Evolutionary conservation across 2,329 filamentous ascomycete species (phyloP).

Genomic region (Cadophora luteo-olivacea): DNA sequence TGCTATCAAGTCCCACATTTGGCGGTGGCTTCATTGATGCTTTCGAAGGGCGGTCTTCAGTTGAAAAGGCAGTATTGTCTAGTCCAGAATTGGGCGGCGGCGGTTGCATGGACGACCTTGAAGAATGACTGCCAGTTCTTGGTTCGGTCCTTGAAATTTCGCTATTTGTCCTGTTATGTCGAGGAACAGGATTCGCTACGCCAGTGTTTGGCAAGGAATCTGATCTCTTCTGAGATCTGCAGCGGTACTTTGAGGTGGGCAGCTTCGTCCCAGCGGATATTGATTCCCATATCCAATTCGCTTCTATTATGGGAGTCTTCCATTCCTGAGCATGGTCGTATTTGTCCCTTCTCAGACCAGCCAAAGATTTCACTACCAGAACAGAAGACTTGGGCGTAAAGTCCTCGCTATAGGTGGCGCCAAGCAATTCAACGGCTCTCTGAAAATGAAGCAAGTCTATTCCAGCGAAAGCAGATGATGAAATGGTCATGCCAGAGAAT

Average conservation of each 20-base stretch:
- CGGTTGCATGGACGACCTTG: slow-evolving; percentile 23
- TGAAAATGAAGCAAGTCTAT: slow-evolving; percentile 87
- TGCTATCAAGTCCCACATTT: slow-evolving; percentile 5
- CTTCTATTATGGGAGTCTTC: slow-evolving; percentile 80
- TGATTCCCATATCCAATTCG: slow-evolving; percentile 86
- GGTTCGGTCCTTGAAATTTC: slow-evolving; percentile 15
- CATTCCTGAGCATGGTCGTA: slow-evolving; percentile 76
- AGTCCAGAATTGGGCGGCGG: slow-evolving; percentile 20
- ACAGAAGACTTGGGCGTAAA: slow-evolving; percentile 76
- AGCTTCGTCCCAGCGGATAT: slow-evolving; percentile 64
- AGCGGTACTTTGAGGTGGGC: slow-evolving; percentile 53
- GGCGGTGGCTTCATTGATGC: slow-evolving; percentile 21
- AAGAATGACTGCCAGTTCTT: slow-evolving; percentile 23
- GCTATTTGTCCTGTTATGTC: slow-evolving; percentile 24
- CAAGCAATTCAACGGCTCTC: slow-evolving; percentile 76
- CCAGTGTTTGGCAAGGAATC: slow-evolving; percentile 33
- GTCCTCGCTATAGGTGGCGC: slow-evolving; percentile 81
- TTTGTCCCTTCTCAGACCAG: slow-evolving; percentile 71
- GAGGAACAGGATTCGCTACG: slow-evolving; percentile 8
- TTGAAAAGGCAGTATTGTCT: slow-evolving; percentile 14
- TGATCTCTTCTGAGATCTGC: slow-evolving; percentile 42
- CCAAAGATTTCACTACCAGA: slow-evolving; percentile 64
- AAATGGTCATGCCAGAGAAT: slow-evolving; percentile 74
- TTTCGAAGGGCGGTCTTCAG: slow-evolving; percentile 25
- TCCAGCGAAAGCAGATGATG: slow-evolving; percentile 81